Evolutionary conservation across 2,329 filamentous ascomycete genomes (phyloP), one percentile per base, ranked within the genome.

Genomic region (Colletotrichum spinosum): DNA sequence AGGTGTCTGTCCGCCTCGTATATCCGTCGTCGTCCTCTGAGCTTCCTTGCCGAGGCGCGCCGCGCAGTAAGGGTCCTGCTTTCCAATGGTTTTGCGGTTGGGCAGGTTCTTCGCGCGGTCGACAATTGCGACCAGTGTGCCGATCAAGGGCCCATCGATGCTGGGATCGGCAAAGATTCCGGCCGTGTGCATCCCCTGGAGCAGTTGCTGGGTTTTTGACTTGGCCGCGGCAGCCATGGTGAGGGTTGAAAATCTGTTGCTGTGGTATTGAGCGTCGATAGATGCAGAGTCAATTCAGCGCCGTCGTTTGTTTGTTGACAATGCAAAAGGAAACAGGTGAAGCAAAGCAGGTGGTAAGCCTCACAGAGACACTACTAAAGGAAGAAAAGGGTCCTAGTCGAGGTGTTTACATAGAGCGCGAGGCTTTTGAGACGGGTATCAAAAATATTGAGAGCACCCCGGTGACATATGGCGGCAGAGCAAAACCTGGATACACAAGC

Each of bases 31-130:
- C 3, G 96, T 99, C 85, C 97, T 97, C 83, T 97, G 97, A 52
- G 96, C 96, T 79, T 98, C 94, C 78, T 99, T 99, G 39, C 95
- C 96, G 50, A 99, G 81, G 58, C 96, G 86, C 38, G 94, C 94
- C 42, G 96, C 96, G 79, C 94, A 97, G 79, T 98, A 99, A 0
- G 96, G 95, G 76, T 98, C 94, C 81, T 99, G 96, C 81, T 99
- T 99, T 60, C 96, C 96, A 84, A 99, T 97, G 6, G 94, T 96
- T 83, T 97, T 97, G 71, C 94, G 84, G 80, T 99, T 99, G 55
- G 96, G 96, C 71, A 99, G 82, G 77, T 99, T 99, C 87, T 97
- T 98, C 56, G 94, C 96, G 71, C 94, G 88, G 81, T 99, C 96
- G 73, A 98, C 88, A 72, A 99, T 90, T 62, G 94, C 87, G 51